Base-by-base conservation (phyloP, 768 basidiomycete species). In the Baorangia bicolor region DNA sequence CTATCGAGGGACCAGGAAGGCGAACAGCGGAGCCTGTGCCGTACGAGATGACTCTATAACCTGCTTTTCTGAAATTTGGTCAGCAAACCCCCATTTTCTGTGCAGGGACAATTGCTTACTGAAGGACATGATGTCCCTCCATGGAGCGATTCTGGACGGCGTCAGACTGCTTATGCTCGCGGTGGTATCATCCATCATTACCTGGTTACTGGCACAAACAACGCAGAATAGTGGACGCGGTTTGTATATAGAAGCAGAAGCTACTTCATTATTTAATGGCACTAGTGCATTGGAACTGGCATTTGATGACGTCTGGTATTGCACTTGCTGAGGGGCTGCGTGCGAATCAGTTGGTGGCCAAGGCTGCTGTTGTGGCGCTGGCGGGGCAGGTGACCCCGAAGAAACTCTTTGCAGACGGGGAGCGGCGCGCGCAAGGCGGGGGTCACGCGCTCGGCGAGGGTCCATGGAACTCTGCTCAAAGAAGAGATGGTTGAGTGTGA, bases 141-240 rank as follows among this genome's bases (percentile, higher is more conserved):
- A 99, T 99, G 1, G 94, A 96, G 45, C 95, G 87, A 69, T 97
- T 97, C 94, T 97, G 62, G 33, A 49, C 28, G 54, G 53, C 44
- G 63, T 62, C 37, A 66, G 59, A 56, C 43, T 28, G 31, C 53
- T 56, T 45, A n/a, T 21, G 23, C 42, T 44, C 16, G 21, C 47
- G 21, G 20, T 38, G 8, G 18, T 20, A 7, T 48, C 27, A 42
- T 48, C n/a, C 45, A 43, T 47, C 59, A 39, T 56, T 70, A 91
- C 95, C 78, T 98, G 93, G 68, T 99, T 99, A 68, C 94, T 98
- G n/a, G 97, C 96, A 69, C 97, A 99, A 31, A 98, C 97, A 10
- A 99, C 92, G 68, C 97, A 98, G 75, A 98, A 98, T 43, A 97
- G 69, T 2, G 92, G 93, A 12, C 90, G 78, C 12, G 79, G 74